Percentiles rank a stretch among this genome's conserved stretches.
Conservation (phyloP, 257 asterid species). For the Salvia miltiorrhiza region DNA sequence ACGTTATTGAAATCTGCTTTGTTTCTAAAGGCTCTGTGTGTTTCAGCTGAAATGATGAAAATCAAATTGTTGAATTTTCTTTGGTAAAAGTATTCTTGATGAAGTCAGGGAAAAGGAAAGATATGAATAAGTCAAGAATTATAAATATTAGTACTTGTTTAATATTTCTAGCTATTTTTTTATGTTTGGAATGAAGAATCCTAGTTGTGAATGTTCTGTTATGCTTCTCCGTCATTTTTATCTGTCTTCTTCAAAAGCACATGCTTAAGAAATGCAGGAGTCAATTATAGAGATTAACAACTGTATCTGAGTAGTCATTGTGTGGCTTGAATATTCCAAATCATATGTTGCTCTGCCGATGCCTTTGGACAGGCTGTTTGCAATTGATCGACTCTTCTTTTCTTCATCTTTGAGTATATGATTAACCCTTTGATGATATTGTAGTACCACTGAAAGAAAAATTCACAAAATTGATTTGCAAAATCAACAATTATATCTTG, state of each 20-base stretch:
- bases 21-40: neutral
- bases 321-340: conserved; percentile 15
- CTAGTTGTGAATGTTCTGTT: neutral
- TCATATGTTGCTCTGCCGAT: neutral
- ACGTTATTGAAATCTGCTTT: neutral
- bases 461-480: neutral
- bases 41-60: conserved; percentile 2
- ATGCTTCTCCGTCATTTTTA: neutral
- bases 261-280: conserved; percentile 8
- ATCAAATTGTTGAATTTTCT: conserved; percentile 19
- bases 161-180: neutral
- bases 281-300: conserved; percentile 17
- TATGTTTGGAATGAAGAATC: neutral
- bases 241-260: neutral
- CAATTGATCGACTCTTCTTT: neutral
- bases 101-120: neutral
- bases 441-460: neutral
- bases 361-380: neutral
- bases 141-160: neutral
- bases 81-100: neutral
- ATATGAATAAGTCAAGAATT: conserved; percentile 12
- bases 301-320: conserved; percentile 1
- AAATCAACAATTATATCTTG: neutral
- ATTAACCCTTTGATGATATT: neutral
- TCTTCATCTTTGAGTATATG: neutral